phyloP scores from a whole-genome alignment of 2,329 filamentous ascomycete species.

The Alternaria ethzedia region DNA sequence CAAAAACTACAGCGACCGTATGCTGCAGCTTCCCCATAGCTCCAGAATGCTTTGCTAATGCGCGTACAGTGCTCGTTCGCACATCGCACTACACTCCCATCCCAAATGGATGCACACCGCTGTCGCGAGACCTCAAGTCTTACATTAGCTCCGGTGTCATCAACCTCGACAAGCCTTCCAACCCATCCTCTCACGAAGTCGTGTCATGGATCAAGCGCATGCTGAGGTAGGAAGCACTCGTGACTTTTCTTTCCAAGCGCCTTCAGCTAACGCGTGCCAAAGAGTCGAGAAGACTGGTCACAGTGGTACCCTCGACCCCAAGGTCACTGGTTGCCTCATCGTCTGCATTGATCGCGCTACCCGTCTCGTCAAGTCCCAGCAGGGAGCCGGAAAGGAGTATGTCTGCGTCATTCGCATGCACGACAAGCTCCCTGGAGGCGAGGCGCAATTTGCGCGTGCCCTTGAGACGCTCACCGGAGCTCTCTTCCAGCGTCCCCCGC shows the following conservation, averaged over 20 bases:
- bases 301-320: constrained; percentile 96
- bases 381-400: constrained; percentile 99
- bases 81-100: constrained; percentile 98
- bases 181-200: constrained; percentile 97
- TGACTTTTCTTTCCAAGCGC: background rate
- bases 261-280: constrained; percentile 18
- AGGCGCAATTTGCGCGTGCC: constrained; percentile 89
- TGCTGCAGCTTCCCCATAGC: constrained; percentile 52
- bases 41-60: constrained; percentile 30
- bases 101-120: constrained; percentile 85
- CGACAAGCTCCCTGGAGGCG: constrained; percentile 91
- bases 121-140: constrained; percentile 94
- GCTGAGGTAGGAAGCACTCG: constrained; percentile 66
- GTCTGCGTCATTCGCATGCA: constrained; percentile 94
- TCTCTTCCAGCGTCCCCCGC: constrained; percentile 92
- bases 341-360: constrained; percentile 97
- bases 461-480: constrained; percentile 96
- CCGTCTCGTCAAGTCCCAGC: constrained; percentile 96
- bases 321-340: constrained; percentile 95
- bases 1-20: constrained; percentile 94
- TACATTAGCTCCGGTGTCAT: constrained; percentile 98
- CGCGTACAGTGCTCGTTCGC: constrained; percentile 76
- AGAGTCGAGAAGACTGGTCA: constrained; percentile 96
- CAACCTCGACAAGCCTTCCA: constrained; percentile 97
- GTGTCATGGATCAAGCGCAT: constrained; percentile 99